Percentiles rank a stretch among this genome's conserved stretches.
phyloP scores from a whole-genome alignment of 2,329 filamentous ascomycete genomes.

The Dryadomyces sulphureus region DNA sequence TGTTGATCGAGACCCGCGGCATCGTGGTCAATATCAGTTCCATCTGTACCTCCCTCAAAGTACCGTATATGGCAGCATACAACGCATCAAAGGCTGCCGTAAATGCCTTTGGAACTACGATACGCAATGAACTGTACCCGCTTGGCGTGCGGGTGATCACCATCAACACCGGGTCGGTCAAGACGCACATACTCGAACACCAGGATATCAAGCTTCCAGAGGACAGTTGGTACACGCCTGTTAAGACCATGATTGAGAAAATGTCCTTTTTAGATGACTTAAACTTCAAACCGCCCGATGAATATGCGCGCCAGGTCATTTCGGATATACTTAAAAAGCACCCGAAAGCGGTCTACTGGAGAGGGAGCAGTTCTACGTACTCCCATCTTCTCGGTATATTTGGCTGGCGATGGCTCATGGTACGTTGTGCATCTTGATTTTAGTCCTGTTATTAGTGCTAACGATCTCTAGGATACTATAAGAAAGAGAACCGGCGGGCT shows the following conservation, averaged over 20 bases:
- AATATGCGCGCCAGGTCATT: background rate
- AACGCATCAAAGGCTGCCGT: background rate
- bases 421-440: background rate
- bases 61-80: background rate
- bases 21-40: slow-evolving; percentile 13
- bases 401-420: background rate
- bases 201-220: background rate
- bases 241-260: background rate
- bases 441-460: background rate
- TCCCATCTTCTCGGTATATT: background rate
- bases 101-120: background rate
- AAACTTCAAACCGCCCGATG: background rate
- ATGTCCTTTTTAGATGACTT: background rate
- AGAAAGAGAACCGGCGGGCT: too few species aligned
- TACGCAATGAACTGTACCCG: background rate
- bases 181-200: background rate
- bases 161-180: background rate
- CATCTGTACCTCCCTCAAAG: background rate
- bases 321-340: background rate
- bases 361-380: slow-evolving; percentile 11
- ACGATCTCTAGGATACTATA: background rate
- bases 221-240: background rate
- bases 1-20: slow-evolving; percentile 14
- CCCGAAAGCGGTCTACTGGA: background rate
- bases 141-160: background rate